These are phyloP conservation scores for Hortiboletus rubellus DNA, from an alignment of 1,284 basidiomycete genomes.

Conservation along the genomic window DNA sequence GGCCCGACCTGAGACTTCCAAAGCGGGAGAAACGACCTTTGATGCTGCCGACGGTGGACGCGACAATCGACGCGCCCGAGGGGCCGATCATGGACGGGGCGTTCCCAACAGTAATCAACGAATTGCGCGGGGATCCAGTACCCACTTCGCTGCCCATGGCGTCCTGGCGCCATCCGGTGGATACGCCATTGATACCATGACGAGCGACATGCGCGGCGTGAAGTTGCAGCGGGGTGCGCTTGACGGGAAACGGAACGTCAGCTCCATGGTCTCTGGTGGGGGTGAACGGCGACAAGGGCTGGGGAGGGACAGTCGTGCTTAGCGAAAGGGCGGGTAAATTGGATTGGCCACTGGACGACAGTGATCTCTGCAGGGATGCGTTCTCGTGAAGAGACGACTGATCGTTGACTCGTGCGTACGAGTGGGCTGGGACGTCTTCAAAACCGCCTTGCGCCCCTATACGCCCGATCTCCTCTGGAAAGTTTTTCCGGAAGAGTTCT, in stretches of 20 bases:
- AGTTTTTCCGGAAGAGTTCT: conserved; percentile 88
- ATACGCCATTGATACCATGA: conserved; percentile 77
- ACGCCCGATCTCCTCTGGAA: conserved; percentile 81
- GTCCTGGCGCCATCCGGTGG: conserved; percentile 71
- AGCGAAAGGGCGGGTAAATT: conserved; percentile 47
- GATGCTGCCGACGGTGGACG: conserved; percentile 55
- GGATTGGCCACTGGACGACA: conserved; percentile 45
- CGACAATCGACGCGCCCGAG: conserved; percentile 51
- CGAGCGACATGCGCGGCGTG: conserved; percentile 76
- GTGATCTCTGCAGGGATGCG: conserved; percentile 44
- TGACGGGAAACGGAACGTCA: conserved; percentile 38
- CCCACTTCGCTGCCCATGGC: conserved; percentile 55
- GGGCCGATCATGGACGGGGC: conserved; percentile 41
- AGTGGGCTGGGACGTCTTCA: conserved; percentile 30
- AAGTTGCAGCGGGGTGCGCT: conserved; percentile 73
- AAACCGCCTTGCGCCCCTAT: conserved; percentile 50
- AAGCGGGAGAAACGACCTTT: conserved; percentile 69
- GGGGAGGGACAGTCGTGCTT: conserved; percentile 42
- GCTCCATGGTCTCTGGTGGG: conserved; percentile 13
- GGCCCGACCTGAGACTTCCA: conserved; percentile 69
- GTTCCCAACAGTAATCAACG: conserved; percentile 65
- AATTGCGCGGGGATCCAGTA: conserved; percentile 65
- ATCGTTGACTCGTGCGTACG: conserved; percentile 40
- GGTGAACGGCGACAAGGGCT: conserved; percentile 47
- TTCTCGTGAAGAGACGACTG: conserved; percentile 45